Evolutionary conservation across 2,329 filamentous ascomycete species (phyloP).

Genomic region (Penicillium oxalicum): DNA sequence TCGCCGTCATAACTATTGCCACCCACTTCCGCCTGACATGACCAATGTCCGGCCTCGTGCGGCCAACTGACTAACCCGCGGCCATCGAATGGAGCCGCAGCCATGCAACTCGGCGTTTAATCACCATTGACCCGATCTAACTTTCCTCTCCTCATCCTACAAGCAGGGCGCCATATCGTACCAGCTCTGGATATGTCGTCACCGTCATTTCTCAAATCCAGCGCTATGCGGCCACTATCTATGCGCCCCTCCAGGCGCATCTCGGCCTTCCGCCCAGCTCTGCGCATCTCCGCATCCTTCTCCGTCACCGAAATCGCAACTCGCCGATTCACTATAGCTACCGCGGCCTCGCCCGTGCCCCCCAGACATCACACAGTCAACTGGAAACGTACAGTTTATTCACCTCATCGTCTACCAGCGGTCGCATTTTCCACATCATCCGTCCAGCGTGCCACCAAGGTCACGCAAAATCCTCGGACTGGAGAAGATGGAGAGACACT

Average conservation of each 20-base stretch:
- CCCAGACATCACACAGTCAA: not conserved
- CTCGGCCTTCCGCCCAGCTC: slow-evolving; percentile 19
- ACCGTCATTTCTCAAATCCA: slow-evolving; percentile 22
- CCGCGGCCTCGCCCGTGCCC: not conserved
- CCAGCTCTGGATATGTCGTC: slow-evolving; percentile 28
- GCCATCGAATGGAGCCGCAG: slow-evolving; percentile 14
- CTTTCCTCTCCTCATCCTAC: slow-evolving; percentile 8
- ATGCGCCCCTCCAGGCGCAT: slow-evolving; percentile 17
- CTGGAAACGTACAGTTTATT: not conserved
- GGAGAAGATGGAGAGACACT: slow-evolving; percentile 84
- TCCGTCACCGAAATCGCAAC: slow-evolving; percentile 19
- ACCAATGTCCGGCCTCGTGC: slow-evolving; percentile 26
- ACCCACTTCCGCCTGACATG: slow-evolving; percentile 13
- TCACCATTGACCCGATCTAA: slow-evolving; percentile 12
- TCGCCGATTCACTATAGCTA: slow-evolving; percentile 11
- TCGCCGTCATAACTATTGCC: slow-evolving; percentile 21
- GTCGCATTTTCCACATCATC: slow-evolving; percentile 33
- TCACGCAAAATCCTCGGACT: slow-evolving; percentile 61
- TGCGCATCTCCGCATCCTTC: slow-evolving; percentile 27
- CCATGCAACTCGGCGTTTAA: no score
- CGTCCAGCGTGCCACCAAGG: slow-evolving; percentile 36
- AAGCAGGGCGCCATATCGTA: not conserved
- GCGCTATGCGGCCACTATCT: slow-evolving; percentile 20
- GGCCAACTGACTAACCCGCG: slow-evolving; percentile 26
- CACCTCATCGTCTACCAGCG: slow-evolving; percentile 15